Conservation (phyloP, 2,329 filamentous ascomycete species). For the Aspergillus sp. region DNA sequence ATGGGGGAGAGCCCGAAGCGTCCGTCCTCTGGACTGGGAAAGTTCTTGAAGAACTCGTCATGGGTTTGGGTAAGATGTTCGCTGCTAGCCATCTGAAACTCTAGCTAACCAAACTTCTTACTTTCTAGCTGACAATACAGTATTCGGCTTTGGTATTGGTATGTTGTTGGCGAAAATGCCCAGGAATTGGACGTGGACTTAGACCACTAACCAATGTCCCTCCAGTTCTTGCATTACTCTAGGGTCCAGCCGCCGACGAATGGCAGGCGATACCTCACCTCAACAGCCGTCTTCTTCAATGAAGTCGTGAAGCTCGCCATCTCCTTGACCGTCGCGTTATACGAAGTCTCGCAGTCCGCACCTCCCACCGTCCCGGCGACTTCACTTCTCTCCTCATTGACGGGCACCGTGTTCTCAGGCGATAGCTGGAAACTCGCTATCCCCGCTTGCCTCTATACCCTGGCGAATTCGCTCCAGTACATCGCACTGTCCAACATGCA, state of each 20-base stretch:
- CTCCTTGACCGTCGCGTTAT: slow-evolving; percentile 80
- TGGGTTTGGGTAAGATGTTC: slow-evolving; percentile 40
- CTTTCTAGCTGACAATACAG: slow-evolving; percentile 41
- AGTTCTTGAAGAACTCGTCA: slow-evolving; percentile 32
- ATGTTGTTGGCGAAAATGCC: slow-evolving; percentile 16
- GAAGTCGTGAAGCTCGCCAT: slow-evolving; percentile 88
- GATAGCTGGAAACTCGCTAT: slow-evolving; percentile 95
- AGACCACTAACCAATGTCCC: slow-evolving; percentile 10
- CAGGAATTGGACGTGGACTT: not conserved
- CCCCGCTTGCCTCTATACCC: slow-evolving; percentile 81
- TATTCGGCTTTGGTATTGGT: slow-evolving; percentile 46
- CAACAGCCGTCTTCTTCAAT: slow-evolving; percentile 89
- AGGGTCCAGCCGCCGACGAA: slow-evolving; percentile 82
- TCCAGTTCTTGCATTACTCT: slow-evolving; percentile 88
- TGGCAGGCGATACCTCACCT: slow-evolving; percentile 87
- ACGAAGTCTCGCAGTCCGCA: slow-evolving; percentile 77
- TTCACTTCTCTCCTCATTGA: slow-evolving; percentile 76
- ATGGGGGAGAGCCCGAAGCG: slow-evolving; percentile 36
- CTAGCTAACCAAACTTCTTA: slow-evolving; percentile 5
- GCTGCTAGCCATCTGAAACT: not conserved
- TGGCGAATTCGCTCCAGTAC: slow-evolving; percentile 94
- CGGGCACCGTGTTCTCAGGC: slow-evolving; percentile 76
- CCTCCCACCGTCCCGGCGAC: slow-evolving; percentile 78
- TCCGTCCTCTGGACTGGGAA: slow-evolving; percentile 32
- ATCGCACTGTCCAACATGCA: slow-evolving; percentile 87